Base-by-base conservation (phyloP, 768 basidiomycete genomes). In the Cystobasidium tubakii region DNA sequence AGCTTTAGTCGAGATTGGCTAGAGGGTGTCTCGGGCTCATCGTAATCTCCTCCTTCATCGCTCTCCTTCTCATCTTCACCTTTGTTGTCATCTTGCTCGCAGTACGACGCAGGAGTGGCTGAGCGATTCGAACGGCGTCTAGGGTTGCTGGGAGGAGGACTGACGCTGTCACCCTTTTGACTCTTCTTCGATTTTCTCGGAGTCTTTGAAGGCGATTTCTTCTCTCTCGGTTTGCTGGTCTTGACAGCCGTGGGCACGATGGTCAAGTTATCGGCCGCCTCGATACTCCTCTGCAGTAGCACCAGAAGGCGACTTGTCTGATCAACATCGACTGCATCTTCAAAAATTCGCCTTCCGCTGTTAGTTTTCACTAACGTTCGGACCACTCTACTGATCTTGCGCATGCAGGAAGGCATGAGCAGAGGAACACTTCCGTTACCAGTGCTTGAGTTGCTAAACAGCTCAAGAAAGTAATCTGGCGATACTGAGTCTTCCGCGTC, bases 201-300 rank as follows among this genome's bases (percentile, higher is more conserved):
- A 42, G 66, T 69, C 27, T 10, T 36, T 25, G 42, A 53, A n/a
- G 67, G 42, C 1, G 73, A 65, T 53, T 79, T 76, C 71, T 77
- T 80, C 62, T 76, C 83, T 80, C 84, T 86, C 6, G 81, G 81
- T 66, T 76, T 77, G 25, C 64, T 60, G 63, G 81, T 82, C 64
- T 57, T 73, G 31, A 27, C 44, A 23, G 43, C 62, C 42, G 33
- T 46, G 77, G 81, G 83, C 76, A 96, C 91, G 0, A 89, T 88
- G 74, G 89, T 88, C 10, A 90, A 74, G 75, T 88, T 87, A 79
- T 92, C 90, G 0, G 88, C 89, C 1, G 87, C 85, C 75, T 85
- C 87, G 65, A 94, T 87, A 64, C 87, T 89, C 43, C 92, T 84
- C 77, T 91, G 90, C 1, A 97, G 82, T 19, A 91, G 82, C 81